Conservation (phyloP, 768 basidiomycete genomes). For the Tephrocybe sp. region DNA sequence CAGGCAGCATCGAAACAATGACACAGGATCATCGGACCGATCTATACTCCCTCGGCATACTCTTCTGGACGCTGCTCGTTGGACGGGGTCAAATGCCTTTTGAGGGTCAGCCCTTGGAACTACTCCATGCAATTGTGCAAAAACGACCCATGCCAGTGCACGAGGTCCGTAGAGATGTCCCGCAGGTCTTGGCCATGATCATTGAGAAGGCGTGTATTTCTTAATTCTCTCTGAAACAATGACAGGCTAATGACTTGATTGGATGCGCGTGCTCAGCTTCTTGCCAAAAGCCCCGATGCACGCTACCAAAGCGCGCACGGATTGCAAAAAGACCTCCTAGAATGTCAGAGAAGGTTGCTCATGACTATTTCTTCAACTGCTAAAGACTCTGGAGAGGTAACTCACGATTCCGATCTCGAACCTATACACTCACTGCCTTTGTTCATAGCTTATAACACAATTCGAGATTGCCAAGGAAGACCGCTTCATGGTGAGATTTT, state of each 20-base stretch:
- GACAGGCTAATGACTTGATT: slow-evolving; percentile 11
- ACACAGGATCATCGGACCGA: slow-evolving; percentile 75
- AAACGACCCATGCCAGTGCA: slow-evolving; percentile 75
- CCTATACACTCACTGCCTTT: neutral
- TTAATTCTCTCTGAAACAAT: neutral
- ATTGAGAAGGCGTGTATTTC: slow-evolving; percentile 56
- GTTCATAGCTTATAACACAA: slow-evolving; percentile 56
- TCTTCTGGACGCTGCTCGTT: slow-evolving; percentile 77
- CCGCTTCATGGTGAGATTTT: slow-evolving; percentile 52
- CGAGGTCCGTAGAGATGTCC: slow-evolving; percentile 71
- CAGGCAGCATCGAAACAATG: slow-evolving; percentile 70
- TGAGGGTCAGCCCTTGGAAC: slow-evolving; percentile 60
- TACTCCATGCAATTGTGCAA: slow-evolving; percentile 70
- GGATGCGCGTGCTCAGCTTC: slow-evolving; percentile 38
- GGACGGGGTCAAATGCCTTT: slow-evolving; percentile 66
- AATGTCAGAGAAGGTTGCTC: slow-evolving; percentile 66
- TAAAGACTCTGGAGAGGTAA: slow-evolving; percentile 57
- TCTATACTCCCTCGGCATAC: slow-evolving; percentile 69
- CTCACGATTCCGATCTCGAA: neutral
- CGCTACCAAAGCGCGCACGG: slow-evolving; percentile 76
- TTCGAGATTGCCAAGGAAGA: slow-evolving; percentile 70
- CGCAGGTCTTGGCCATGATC: slow-evolving; percentile 67
- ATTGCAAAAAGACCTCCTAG: slow-evolving; percentile 63
- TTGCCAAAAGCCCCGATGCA: slow-evolving; percentile 65
- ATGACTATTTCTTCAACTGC: slow-evolving; percentile 56